These are phyloP conservation scores for Coniochaeta hoffmannii DNA, from an alignment of 2,329 filamentous ascomycete species.

Conservation along the genomic window DNA sequence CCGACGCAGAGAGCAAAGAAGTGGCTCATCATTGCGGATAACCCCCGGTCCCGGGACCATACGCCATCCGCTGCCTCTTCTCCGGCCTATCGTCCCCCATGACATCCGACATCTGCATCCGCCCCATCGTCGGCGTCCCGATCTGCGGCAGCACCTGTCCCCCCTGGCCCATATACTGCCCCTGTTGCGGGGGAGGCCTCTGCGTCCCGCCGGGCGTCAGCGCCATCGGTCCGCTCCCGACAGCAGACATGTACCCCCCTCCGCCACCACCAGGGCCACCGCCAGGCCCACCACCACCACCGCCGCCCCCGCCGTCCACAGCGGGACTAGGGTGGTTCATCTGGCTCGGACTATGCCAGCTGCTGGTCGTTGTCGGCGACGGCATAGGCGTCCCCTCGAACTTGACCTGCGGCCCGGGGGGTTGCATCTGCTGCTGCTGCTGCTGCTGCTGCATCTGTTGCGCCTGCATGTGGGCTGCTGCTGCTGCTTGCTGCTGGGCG, in stretches of 20 bases:
- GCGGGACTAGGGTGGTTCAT: slow-evolving; percentile 42
- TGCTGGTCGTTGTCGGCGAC: slow-evolving; percentile 39
- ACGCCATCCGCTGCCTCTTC: slow-evolving; percentile 43
- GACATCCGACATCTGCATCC: slow-evolving; percentile 26
- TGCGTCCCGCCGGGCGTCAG: slow-evolving; percentile 29
- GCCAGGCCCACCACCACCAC: too few relatives aligned
- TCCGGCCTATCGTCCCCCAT: slow-evolving; percentile 32
- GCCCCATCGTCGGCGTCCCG: slow-evolving; percentile 20
- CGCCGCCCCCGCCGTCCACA: slow-evolving; percentile 31
- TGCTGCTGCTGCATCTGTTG: slow-evolving; percentile 19
- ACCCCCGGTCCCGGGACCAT: slow-evolving; percentile 29
- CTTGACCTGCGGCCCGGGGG: slow-evolving; percentile 32
- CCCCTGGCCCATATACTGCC: slow-evolving; percentile 26
- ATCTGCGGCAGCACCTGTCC: slow-evolving; percentile 25
- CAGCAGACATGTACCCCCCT: slow-evolving; percentile 31
- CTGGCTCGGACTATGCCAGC: slow-evolving; percentile 45
- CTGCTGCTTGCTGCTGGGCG: background rate
- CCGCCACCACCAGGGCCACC: slow-evolving; percentile 17
- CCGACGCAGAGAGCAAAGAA: too few relatives aligned
- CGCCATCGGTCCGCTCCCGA: slow-evolving; percentile 32
- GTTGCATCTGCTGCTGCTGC: slow-evolving; percentile 22
- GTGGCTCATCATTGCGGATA: slow-evolving; percentile 25
- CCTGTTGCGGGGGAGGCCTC: too few relatives aligned
- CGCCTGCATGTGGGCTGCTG: slow-evolving; percentile 20
- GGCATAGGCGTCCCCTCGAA: slow-evolving; percentile 50